Evolutionary conservation across 73 alveolate species (phyloP).

Genomic region (Tetrahymena malaccensis): DNA sequence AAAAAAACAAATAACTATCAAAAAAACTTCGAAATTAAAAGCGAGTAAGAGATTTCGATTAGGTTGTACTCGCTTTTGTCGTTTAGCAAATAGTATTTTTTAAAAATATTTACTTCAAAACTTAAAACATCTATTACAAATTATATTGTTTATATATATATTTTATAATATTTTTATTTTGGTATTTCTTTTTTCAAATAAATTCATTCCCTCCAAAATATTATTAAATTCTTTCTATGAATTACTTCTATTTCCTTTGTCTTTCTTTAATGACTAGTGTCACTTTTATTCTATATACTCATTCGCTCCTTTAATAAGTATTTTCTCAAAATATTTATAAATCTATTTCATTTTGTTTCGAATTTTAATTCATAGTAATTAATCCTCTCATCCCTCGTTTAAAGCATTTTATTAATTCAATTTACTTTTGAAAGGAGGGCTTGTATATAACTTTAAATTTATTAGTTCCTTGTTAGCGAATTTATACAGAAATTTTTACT

Average conservation of each 20-base stretch:
- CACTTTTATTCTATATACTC: not conserved
- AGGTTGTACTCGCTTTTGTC: not conserved
- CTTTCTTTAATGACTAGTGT: not conserved
- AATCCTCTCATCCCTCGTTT: no score
- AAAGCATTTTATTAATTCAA: not conserved
- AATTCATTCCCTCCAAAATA: not conserved
- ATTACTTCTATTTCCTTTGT: not conserved
- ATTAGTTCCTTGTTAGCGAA: not conserved
- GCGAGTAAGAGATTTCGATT: not conserved
- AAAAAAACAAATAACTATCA: no score
- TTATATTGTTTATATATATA: not conserved
- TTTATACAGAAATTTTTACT: no score
- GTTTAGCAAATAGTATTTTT: not conserved
- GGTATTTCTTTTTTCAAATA: not conserved
- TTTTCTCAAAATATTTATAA: not conserved
- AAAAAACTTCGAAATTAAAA: not conserved
- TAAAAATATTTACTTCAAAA: no score
- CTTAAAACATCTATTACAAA: not conserved
- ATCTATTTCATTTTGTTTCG: not conserved
- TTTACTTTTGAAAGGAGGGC: no score
- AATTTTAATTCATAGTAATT: not conserved
- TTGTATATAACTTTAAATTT: not conserved
- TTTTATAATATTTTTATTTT: no score
- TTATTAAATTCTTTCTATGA: not conserved
- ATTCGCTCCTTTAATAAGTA: not conserved